Percentiles rank a stretch among this genome's conserved stretches.
These are phyloP conservation scores for Candida palmyrensis DNA, from an alignment of 805 yeast genomes.

Conservation along the genomic window DNA sequence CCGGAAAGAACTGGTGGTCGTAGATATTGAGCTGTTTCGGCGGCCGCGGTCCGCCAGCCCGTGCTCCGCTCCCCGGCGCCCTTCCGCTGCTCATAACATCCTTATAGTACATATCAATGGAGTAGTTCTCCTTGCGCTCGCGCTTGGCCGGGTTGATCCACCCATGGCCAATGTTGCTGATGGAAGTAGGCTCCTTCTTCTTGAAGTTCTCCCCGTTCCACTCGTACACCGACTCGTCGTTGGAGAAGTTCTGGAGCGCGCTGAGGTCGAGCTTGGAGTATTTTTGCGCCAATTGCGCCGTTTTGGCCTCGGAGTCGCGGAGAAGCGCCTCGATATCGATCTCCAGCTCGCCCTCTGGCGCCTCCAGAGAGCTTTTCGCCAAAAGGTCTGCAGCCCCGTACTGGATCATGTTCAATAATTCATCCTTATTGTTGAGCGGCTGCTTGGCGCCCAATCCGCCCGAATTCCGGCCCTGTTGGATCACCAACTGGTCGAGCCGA, in stretches of 20 bases:
- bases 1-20: constrained; percentile 89
- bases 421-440: constrained; percentile 44
- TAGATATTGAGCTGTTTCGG: constrained; percentile 80
- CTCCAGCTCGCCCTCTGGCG: constrained; percentile 34
- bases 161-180: constrained; percentile 46
- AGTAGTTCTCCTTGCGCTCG: constrained; percentile 79
- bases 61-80: too few species aligned
- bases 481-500: constrained; percentile 74
- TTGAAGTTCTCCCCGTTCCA: constrained; percentile 86
- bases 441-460: constrained; percentile 22
- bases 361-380: constrained; percentile 17
- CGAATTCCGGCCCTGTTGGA: constrained; percentile 62
- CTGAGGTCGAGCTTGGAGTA: constrained; percentile 67
- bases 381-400: constrained; percentile 73
- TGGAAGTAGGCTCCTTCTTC: constrained; percentile 50
- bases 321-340: constrained; percentile 59
- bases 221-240: constrained; percentile 68
- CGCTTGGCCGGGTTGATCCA: constrained; percentile 88
- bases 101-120: constrained; percentile 81
- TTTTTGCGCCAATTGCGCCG: constrained; percentile 55
- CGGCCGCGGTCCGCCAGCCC: constrained; percentile 67
- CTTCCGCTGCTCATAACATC: constrained; percentile 74
- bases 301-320: constrained; percentile 56
- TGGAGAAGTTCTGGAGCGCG: constrained; percentile 71
- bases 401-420: constrained; percentile 75